Conservation (phyloP, 2,329 filamentous ascomycete genomes). For the Trichophyton benhamiae region DNA sequence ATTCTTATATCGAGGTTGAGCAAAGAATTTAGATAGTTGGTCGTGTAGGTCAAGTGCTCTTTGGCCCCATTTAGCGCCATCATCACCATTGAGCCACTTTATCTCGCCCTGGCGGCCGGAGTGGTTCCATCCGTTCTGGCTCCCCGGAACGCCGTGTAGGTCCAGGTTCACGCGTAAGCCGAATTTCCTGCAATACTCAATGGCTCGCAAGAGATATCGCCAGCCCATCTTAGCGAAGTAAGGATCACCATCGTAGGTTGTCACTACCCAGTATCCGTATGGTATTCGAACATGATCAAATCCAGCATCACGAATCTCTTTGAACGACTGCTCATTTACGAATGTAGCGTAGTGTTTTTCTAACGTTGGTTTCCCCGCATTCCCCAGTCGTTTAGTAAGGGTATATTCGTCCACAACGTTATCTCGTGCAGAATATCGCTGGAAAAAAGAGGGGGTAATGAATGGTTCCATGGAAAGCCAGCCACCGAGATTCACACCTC, state of each 20-base stretch:
- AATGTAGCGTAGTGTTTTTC: slow-evolving; percentile 88
- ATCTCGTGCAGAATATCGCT: slow-evolving; percentile 47
- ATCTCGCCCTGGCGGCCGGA: slow-evolving; percentile 72
- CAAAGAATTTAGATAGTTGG: slow-evolving; percentile 79
- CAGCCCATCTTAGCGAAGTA: slow-evolving; percentile 80
- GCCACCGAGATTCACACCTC: slow-evolving; percentile 84
- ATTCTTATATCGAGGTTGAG: slow-evolving; percentile 84
- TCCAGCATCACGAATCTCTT: slow-evolving; percentile 71
- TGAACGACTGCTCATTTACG: slow-evolving; percentile 71
- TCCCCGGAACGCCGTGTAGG: slow-evolving; percentile 79
- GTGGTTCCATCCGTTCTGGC: slow-evolving; percentile 97
- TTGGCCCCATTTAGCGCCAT: slow-evolving; percentile 65
- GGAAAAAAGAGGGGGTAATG: slow-evolving; percentile 85
- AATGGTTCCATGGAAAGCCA: slow-evolving; percentile 93
- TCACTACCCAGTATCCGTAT: slow-evolving; percentile 89
- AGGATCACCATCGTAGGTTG: slow-evolving; percentile 71
- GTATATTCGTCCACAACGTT: slow-evolving; percentile 82
- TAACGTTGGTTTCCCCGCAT: slow-evolving; percentile 53
- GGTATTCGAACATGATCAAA: slow-evolving; percentile 95
- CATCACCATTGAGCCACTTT: slow-evolving; percentile 79
- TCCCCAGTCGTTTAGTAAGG: slow-evolving; percentile 57
- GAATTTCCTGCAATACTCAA: slow-evolving; percentile 88
- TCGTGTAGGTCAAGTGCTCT: slow-evolving; percentile 79
- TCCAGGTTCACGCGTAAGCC: slow-evolving; percentile 88
- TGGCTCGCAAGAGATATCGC: slow-evolving; percentile 82